phyloP scores from a whole-genome alignment of 1,284 basidiomycete species.

The Rhodotorula sp. region DNA sequence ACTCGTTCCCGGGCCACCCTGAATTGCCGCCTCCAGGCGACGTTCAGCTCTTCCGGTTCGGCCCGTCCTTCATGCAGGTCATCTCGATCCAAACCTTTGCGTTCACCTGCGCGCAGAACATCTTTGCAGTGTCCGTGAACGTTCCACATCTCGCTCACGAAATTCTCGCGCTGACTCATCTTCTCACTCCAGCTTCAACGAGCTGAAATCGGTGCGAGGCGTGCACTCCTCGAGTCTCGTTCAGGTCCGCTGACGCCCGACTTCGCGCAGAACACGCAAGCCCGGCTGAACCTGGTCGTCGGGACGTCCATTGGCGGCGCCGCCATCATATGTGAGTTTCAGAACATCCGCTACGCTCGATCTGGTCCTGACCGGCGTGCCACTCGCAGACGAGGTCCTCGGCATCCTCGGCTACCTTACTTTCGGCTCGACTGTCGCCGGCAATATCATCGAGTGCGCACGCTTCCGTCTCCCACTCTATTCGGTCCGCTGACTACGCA shows the following conservation, averaged over 20 bases:
- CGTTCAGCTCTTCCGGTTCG: constrained; percentile 57
- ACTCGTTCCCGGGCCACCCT: constrained; percentile 39
- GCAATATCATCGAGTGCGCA: constrained; percentile 73
- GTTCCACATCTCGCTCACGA: no score
- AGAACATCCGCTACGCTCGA: no score
- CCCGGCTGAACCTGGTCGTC: constrained; percentile 82
- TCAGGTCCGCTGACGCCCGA: not conserved
- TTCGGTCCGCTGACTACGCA: not conserved
- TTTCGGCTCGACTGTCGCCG: constrained; percentile 84
- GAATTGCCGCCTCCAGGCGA: constrained; percentile 34
- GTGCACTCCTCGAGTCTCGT: not conserved
- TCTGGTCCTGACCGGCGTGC: constrained; percentile 53
- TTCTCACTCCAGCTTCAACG: constrained; percentile 75
- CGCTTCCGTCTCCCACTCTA: not conserved
- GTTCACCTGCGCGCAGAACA: constrained; percentile 50
- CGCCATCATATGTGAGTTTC: constrained; percentile 42
- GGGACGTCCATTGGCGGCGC: constrained; percentile 72
- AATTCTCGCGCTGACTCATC: no score
- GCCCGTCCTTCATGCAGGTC: constrained; percentile 73
- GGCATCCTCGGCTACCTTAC: constrained; percentile 88
- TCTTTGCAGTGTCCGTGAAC: constrained; percentile 39
- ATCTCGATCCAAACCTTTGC: constrained; percentile 82
- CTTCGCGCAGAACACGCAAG: constrained; percentile 63
- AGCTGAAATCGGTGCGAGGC: constrained; percentile 58
- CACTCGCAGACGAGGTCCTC: constrained; percentile 74